Percentiles rank a stretch among this genome's conserved stretches.
phyloP scores from a whole-genome alignment of 106 monocot genomes.

The Narthecium ossifragum region DNA sequence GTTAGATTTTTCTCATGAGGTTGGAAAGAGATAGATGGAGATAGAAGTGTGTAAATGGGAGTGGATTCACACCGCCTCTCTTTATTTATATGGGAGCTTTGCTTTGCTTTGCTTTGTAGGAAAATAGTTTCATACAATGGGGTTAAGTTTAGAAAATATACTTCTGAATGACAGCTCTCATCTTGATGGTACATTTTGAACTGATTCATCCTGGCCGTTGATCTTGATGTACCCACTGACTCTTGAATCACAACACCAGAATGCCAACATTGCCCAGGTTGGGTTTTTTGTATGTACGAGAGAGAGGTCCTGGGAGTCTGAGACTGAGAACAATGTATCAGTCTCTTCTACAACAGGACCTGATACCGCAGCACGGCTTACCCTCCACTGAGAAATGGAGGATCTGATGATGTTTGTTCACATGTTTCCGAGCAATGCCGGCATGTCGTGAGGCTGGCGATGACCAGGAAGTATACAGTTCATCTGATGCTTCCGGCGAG shows the following conservation, averaged over 20 bases:
- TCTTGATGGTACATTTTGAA: no score
- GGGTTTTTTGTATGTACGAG: not conserved
- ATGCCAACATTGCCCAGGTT: not conserved
- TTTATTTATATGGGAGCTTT: no score
- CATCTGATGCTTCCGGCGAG: constrained; percentile 18
- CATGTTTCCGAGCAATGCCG: constrained; percentile 39
- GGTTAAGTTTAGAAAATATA: no score
- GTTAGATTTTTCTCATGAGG: not conserved
- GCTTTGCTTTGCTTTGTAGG: no score
- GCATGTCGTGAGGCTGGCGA: constrained; percentile 20
- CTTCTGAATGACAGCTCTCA: no score
- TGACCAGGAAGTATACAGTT: constrained; percentile 34
- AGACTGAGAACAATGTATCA: constrained; percentile 5
- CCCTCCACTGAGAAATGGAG: constrained; percentile 65
- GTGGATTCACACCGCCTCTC: no score
- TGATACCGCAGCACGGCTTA: constrained; percentile 54
- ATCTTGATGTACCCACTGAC: no score
- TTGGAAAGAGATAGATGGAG: not conserved
- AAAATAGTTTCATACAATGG: no score
- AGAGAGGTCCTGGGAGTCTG: no score
- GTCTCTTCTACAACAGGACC: constrained; percentile 49
- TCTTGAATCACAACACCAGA: not conserved
- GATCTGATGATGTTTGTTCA: constrained; percentile 15
- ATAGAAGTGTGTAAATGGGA: no score
- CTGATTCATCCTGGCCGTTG: no score